These are phyloP conservation scores for Huiozyma sinensis DNA, from an alignment of 805 yeast species.

Conservation along the genomic window DNA sequence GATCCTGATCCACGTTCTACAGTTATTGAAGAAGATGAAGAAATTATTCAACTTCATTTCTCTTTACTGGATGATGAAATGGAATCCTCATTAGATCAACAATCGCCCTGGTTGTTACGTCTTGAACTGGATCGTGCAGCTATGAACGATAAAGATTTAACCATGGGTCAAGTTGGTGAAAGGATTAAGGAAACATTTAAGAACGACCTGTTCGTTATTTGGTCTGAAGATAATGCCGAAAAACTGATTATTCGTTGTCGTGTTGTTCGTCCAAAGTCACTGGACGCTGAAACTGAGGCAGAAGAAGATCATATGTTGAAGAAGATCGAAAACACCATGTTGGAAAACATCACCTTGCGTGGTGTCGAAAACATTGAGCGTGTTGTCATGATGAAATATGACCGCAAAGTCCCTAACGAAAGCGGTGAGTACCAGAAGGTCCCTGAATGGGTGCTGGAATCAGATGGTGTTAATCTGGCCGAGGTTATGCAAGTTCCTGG, in stretches of 20 bases:
- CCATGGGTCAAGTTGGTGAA: slow-evolving; percentile 97
- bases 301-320: slow-evolving; percentile 96
- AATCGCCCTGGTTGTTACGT: slow-evolving; percentile 96
- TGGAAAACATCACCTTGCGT: slow-evolving; percentile 86
- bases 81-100: slow-evolving; percentile 85
- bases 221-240: slow-evolving; percentile 99
- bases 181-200: slow-evolving; percentile 87
- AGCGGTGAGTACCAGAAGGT: slow-evolving; percentile 82
- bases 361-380: slow-evolving; percentile 93
- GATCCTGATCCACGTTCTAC: slow-evolving; percentile 98
- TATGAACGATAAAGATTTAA: slow-evolving; percentile 94
- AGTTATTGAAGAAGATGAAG: slow-evolving; percentile 93
- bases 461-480: slow-evolving; percentile 94
- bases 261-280: slow-evolving; percentile 86
- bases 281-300: slow-evolving; percentile 89
- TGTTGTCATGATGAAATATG: slow-evolving; percentile 71
- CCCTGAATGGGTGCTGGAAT: slow-evolving; percentile 97
- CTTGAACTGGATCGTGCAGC: slow-evolving; percentile 96
- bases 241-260: slow-evolving; percentile 95
- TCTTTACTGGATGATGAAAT: slow-evolving; percentile 97
- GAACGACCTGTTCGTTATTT: slow-evolving; percentile 90
- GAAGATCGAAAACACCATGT: slow-evolving; percentile 91
- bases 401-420: slow-evolving; percentile 57
- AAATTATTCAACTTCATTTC: slow-evolving; percentile 93
- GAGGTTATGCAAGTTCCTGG: slow-evolving; percentile 94